Conservation (phyloP, 331 rosid genomes). For the Rosa hybrid region DNA sequence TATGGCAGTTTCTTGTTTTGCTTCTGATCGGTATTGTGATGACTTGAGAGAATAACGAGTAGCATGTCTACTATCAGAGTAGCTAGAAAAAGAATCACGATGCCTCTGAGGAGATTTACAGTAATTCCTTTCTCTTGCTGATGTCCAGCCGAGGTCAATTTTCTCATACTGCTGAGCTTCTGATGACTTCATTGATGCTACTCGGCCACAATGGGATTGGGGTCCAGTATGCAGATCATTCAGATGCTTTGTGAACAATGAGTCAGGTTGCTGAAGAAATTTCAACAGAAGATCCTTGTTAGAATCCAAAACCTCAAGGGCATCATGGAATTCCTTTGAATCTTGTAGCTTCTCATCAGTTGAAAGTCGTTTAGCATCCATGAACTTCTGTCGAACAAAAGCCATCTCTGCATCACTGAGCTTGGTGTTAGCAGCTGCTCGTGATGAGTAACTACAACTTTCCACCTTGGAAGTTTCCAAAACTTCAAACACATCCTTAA, state of each 20-base stretch:
- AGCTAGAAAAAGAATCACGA: conserved; percentile 39
- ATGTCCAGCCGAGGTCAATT: conserved; percentile 39
- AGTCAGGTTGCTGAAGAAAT: conserved; percentile 75
- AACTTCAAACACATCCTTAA: conserved; percentile 96
- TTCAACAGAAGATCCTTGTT: conserved; percentile 86
- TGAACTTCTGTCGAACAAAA: conserved; percentile 82
- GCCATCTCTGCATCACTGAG: conserved; percentile 69
- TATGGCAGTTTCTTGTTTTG: conserved; percentile 42
- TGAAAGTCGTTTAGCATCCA: conserved; percentile 86
- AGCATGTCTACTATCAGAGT: conserved; percentile 47
- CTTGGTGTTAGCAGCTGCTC: conserved; percentile 40
- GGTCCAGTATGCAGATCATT: conserved; percentile 59
- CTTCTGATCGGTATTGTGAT: conserved; percentile 42
- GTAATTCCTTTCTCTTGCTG: conserved; percentile 45
- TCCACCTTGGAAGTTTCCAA: conserved; percentile 61
- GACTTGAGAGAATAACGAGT: conserved; percentile 47
- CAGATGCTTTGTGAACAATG: conserved; percentile 80
- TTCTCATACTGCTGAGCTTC: conserved; percentile 42
- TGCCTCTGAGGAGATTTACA: conserved; percentile 48
- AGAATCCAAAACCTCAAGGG: conserved; percentile 79
- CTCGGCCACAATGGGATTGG: conserved; percentile 46
- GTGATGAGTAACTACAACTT: conserved; percentile 50
- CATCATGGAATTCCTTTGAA: conserved; percentile 72
- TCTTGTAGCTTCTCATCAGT: conserved; percentile 66
- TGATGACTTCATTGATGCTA: conserved; percentile 39